Evolutionary conservation across 2,329 filamentous ascomycete genomes (phyloP), one percentile per base, ranked within the genome.

Genomic region (Claviceps africana): DNA sequence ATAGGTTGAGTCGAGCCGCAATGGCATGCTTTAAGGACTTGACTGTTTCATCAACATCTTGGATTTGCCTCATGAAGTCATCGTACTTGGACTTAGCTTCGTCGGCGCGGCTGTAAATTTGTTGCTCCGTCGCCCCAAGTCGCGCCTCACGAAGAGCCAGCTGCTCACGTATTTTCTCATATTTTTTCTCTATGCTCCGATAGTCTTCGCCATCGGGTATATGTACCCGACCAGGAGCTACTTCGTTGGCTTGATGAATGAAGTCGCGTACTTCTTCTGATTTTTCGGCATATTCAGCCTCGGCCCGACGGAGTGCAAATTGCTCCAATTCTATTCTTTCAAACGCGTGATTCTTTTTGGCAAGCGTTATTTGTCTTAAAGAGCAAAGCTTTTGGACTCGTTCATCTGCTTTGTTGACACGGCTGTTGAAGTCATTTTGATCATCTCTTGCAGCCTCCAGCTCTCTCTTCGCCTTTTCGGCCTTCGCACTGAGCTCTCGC

Each of bases 1-100:
- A 98, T 59, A 88, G 82, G 30, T 75, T 71, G 53, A 86, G 77
- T 17, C 93, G 86, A 53, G 84, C 72, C 10, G 72, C 68, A 42
- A 95, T 78, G 1, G 88, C 81, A 33, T 73, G 61, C 59, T 78
- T 77, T 39, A 83, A 64, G 0, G 62, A 63, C 6, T 54, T 60
- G 47, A 77, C 70, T 25, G 72, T 73, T 50, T 70, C 63, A 52
- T 66, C 56, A 3, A 69, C 58, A n/a, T 67, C 66, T 33, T 62
- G 57, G 11, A 74, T 71, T 46, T 72, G 66, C 11, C 65, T 65
- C 49, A 65, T 66, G 7, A 73, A 72, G 21, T 70, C 65, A 1
- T 74, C 65, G 37, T 72, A 75, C 42, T 66, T 69, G 22, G 66
- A 61, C 30, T 63, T 67, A 5, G 72, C 67, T 54, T 70, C 66